Evolutionary conservation across 1,284 basidiomycete genomes (phyloP).

Genomic region (Cryptococcus sp.): DNA sequence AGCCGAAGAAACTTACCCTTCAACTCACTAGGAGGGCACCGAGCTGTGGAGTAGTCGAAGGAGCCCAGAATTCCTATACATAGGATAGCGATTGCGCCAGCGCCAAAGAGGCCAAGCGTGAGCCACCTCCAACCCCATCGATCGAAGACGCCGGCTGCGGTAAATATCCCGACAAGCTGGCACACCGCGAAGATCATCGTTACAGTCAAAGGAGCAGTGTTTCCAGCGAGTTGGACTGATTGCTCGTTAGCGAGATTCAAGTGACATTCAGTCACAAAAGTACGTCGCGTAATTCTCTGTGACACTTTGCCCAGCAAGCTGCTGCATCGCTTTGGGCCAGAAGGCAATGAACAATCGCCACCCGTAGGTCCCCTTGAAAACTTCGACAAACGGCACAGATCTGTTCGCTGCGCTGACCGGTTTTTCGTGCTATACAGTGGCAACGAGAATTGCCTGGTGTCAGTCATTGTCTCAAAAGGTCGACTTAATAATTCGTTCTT

Average conservation of each 20-base stretch:
- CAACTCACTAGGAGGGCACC: constrained; percentile 20
- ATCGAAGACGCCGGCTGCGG: constrained; percentile 25
- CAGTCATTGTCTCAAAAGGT: no score
- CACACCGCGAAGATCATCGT: constrained; percentile 29
- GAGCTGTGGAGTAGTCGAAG: constrained; percentile 27
- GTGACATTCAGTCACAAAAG: constrained; percentile 18
- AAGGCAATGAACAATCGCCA: constrained; percentile 34
- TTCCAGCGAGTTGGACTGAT: constrained; percentile 12
- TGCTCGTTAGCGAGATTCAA: not conserved
- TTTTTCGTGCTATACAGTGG: constrained; percentile 29
- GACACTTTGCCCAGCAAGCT: constrained; percentile 27
- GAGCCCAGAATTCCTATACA: constrained; percentile 31
- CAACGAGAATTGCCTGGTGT: constrained; percentile 20
- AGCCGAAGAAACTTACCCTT: not conserved
- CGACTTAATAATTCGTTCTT: constrained; percentile 20
- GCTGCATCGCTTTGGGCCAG: constrained; percentile 34
- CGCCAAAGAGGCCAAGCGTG: constrained; percentile 31
- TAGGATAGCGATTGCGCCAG: constrained; percentile 21
- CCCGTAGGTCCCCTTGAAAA: constrained; percentile 31
- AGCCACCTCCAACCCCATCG: constrained; percentile 29
- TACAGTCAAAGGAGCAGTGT: constrained; percentile 26
- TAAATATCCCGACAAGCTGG: constrained; percentile 17
- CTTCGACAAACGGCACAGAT: constrained; percentile 17
- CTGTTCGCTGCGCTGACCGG: constrained; percentile 11
- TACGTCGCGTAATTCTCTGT: constrained; percentile 29